Conservation (phyloP, 2,329 filamentous ascomycete species). For the Colletotrichum lupini region DNA sequence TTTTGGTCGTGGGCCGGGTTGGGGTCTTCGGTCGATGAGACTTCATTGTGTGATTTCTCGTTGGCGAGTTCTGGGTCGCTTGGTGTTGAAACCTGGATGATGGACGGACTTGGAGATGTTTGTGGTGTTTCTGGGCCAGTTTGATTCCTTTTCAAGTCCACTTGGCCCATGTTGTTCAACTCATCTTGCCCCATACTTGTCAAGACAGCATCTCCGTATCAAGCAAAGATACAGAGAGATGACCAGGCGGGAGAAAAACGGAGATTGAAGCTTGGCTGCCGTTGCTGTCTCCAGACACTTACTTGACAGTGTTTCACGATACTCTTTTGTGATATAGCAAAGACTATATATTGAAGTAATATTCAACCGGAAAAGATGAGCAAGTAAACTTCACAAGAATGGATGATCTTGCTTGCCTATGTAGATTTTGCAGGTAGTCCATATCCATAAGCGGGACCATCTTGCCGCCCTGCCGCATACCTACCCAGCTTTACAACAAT, state of each 20-base stretch:
- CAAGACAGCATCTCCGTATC: neutral
- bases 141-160: neutral
- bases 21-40: neutral
- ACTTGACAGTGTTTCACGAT: neutral
- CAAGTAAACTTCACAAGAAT: neutral
- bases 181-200: conserved; percentile 13
- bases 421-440: neutral
- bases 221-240: neutral
- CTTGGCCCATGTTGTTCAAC: neutral
- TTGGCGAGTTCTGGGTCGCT: neutral
- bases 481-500: neutral
- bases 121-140: neutral
- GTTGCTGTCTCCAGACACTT: neutral
- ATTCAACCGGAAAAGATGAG: neutral
- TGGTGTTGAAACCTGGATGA: neutral
- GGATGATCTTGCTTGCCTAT: neutral
- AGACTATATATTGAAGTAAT: neutral
- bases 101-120: neutral
- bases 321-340: too few relatives aligned
- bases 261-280: neutral
- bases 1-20: neutral
- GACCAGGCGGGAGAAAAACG: neutral
- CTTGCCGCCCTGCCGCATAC: neutral
- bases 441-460: conserved; percentile 12
- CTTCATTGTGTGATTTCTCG: conserved; percentile 13